Conservation (phyloP, 1,284 basidiomycete genomes). For the Puccinia polysora region DNA sequence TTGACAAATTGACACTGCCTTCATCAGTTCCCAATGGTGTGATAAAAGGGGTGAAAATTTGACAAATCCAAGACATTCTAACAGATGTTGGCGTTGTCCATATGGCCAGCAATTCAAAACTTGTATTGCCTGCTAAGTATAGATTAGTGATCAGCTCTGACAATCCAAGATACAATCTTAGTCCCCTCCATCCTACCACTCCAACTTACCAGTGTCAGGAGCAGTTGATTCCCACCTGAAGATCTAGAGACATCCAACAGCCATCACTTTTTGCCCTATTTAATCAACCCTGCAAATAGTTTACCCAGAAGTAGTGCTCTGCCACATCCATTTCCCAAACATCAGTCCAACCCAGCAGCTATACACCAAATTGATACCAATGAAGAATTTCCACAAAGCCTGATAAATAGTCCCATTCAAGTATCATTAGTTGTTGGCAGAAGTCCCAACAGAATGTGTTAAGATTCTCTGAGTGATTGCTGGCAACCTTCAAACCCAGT, state of each 20-base stretch:
- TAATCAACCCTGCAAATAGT: neutral
- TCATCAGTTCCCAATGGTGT: neutral
- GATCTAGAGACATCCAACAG: neutral
- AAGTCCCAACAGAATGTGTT: too few species aligned
- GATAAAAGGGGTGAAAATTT: neutral
- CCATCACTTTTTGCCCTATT: neutral
- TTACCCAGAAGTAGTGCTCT: neutral
- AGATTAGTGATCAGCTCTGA: neutral
- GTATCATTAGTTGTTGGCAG: too few species aligned
- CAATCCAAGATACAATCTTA: neutral
- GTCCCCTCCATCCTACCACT: neutral
- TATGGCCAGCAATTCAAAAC: neutral
- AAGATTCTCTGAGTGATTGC: neutral
- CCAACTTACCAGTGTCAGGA: neutral
- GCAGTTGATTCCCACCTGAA: too few species aligned
- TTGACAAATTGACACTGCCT: neutral
- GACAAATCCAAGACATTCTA: neutral
- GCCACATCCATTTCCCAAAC: neutral
- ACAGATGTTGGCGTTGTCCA: neutral
- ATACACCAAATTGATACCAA: neutral
- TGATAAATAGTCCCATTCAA: too few species aligned
- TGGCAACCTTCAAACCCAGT: neutral
- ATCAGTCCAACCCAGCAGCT: neutral
- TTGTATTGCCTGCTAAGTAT: constrained; percentile 3
- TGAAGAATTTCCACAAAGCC: neutral